Percentiles rank a stretch among this genome's conserved stretches.
These are phyloP conservation scores for Scutellaria minor DNA, from an alignment of 257 asterid genomes.

Conservation along the genomic window DNA sequence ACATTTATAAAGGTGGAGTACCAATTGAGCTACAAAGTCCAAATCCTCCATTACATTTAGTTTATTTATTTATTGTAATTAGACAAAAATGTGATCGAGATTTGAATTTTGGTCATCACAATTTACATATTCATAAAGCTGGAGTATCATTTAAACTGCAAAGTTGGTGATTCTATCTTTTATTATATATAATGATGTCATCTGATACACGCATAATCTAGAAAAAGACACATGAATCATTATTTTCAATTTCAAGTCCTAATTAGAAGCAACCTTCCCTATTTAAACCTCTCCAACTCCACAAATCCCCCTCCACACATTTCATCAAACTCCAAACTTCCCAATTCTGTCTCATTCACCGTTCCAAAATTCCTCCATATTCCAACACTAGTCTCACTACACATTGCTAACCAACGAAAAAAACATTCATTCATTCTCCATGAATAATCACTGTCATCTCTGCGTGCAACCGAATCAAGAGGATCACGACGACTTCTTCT, in stretches of 20 bases:
- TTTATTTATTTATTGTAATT: too few species aligned
- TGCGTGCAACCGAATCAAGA: conserved; percentile 44
- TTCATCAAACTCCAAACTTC: conserved; percentile 23
- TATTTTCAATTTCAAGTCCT: conserved; percentile 51
- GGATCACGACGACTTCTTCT: conserved; percentile 47
- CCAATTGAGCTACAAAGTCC: too few species aligned
- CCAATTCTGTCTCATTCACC: conserved; percentile 27
- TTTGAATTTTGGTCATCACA: too few species aligned
- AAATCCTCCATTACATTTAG: too few species aligned
- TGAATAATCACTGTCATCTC: conserved; percentile 47
- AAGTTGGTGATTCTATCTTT: too few species aligned
- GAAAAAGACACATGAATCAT: conserved; percentile 29
- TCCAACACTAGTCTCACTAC: background rate
- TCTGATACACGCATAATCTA: too few species aligned
- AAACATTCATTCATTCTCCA: conserved; percentile 27
- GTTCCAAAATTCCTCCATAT: background rate
- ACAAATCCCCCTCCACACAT: conserved; percentile 80
- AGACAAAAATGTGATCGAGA: too few species aligned
- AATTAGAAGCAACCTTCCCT: conserved; percentile 51
- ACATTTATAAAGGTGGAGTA: too few species aligned
- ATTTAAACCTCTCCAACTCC: conserved; percentile 65
- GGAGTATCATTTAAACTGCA: too few species aligned
- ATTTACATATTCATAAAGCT: too few species aligned
- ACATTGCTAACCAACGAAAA: background rate
- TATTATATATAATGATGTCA: too few species aligned